These are phyloP conservation scores for Ophiostoma quercus DNA, from an alignment of 2,329 filamentous ascomycete genomes.

Conservation along the genomic window DNA sequence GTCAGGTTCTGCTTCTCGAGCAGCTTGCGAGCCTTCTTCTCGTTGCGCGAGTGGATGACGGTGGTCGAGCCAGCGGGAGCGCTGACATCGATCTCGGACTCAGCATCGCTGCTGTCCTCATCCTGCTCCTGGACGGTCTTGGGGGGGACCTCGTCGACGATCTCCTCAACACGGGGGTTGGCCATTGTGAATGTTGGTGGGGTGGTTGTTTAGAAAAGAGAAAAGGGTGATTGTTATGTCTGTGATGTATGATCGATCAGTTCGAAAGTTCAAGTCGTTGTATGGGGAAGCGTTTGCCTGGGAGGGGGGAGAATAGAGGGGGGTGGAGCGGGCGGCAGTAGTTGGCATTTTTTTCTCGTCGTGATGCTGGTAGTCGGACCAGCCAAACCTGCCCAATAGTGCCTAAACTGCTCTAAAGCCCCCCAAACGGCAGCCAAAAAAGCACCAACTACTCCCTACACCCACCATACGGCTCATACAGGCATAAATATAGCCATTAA, in stretches of 20 bases:
- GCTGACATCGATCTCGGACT: slow-evolving; percentile 70
- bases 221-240: neutral
- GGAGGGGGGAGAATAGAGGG: slow-evolving; percentile 11
- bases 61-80: slow-evolving; percentile 73
- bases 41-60: slow-evolving; percentile 95
- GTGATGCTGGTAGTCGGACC: slow-evolving; percentile 12
- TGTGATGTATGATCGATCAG: slow-evolving; percentile 8
- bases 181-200: slow-evolving; percentile 58
- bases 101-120: slow-evolving; percentile 61
- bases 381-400: neutral
- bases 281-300: slow-evolving; percentile 5
- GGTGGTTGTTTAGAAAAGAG: neutral
- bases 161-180: slow-evolving; percentile 96
- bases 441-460: neutral
- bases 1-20: slow-evolving; percentile 97
- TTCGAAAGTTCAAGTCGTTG: neutral
- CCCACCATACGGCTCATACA: neutral
- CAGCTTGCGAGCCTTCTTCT: slow-evolving; percentile 99
- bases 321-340: slow-evolving; percentile 16
- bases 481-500: neutral
- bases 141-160: slow-evolving; percentile 81
- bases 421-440: slow-evolving; percentile 8
- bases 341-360: slow-evolving; percentile 19
- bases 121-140: slow-evolving; percentile 75
- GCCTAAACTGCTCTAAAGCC: neutral